Conservation (phyloP, 2,329 filamentous ascomycete genomes). For the Neophaeococcomyces mojaviensis region DNA sequence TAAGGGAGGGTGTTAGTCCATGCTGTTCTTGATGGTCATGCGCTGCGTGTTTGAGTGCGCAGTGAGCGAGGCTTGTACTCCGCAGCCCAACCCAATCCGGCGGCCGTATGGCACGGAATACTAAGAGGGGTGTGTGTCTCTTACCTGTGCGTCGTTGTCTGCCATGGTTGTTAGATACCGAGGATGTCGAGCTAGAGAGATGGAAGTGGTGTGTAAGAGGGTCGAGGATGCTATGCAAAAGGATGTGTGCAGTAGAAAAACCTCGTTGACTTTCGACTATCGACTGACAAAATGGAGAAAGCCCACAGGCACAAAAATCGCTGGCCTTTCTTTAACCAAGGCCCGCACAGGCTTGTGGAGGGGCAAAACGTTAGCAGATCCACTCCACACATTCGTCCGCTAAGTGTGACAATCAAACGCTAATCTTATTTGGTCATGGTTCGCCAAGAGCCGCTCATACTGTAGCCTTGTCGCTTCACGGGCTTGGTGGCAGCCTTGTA, state of each 20-base stretch:
- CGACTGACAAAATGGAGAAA: background rate
- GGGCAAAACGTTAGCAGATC: conserved; percentile 3
- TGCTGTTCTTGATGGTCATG: background rate
- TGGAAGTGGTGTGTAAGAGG: background rate
- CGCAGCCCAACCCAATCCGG: background rate
- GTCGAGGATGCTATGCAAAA: conserved; percentile 3
- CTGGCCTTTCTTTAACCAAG: background rate
- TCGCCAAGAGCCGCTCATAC: background rate
- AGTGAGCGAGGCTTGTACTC: background rate
- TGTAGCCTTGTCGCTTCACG: too few species aligned
- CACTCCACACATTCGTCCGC: conserved; percentile 5
- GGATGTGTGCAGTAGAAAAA: background rate
- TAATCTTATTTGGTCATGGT: background rate
- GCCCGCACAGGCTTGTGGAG: background rate
- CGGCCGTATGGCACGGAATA: background rate
- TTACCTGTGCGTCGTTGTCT: background rate
- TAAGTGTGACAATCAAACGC: background rate
- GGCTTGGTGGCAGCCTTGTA: conserved; percentile 7
- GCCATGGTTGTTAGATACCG: conserved; percentile 3
- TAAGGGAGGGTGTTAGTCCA: conserved; percentile 14
- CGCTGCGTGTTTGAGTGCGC: background rate
- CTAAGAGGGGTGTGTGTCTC: background rate
- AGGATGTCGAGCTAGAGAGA: background rate
- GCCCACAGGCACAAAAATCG: conserved; percentile 5
- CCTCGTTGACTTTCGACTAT: background rate